These are phyloP conservation scores for Mangifera indica DNA, from an alignment of 345 rosid genomes.

Conservation along the genomic window DNA sequence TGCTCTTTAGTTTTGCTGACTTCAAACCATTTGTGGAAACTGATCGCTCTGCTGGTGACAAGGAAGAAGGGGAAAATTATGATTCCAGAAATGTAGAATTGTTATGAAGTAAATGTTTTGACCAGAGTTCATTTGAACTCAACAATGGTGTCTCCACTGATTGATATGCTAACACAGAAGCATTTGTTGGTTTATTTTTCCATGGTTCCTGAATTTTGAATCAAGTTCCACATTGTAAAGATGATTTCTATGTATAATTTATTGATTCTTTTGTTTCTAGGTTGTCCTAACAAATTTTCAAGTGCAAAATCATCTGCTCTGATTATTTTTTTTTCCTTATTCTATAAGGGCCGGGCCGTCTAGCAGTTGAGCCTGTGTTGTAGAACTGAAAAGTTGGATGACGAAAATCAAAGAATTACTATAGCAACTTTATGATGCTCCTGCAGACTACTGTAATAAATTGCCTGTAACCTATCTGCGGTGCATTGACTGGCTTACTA, in stretches of 20 bases:
- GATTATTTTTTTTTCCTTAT: too few species aligned
- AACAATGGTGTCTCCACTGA: conserved; percentile 3
- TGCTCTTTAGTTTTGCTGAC: conserved; percentile 61
- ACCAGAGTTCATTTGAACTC: conserved; percentile 10
- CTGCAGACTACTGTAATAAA: too few species aligned
- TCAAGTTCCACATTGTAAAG: conserved; percentile 28
- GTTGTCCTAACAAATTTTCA: too few species aligned
- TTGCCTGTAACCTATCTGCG: too few species aligned
- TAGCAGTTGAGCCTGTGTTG: too few species aligned
- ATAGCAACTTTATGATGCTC: too few species aligned
- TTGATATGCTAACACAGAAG: conserved; percentile 9
- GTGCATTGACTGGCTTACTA: too few species aligned
- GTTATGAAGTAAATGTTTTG: conserved; percentile 15
- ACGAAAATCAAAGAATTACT: too few species aligned
- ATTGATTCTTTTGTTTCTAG: conserved; percentile 24
- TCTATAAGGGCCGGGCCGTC: too few species aligned
- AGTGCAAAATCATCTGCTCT: too few species aligned
- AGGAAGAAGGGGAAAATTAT: conserved; percentile 30
- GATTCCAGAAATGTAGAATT: conserved; percentile 22
- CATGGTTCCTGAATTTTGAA: conserved; percentile 24
- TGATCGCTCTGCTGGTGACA: conserved; percentile 25
- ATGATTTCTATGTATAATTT: conserved; percentile 13
- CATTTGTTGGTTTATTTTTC: conserved; percentile 1
- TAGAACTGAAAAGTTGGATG: too few species aligned
- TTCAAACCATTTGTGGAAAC: conserved; percentile 50